Conservation (phyloP, 176 grass and related monocot species). For the Guadua angustifolia region DNA sequence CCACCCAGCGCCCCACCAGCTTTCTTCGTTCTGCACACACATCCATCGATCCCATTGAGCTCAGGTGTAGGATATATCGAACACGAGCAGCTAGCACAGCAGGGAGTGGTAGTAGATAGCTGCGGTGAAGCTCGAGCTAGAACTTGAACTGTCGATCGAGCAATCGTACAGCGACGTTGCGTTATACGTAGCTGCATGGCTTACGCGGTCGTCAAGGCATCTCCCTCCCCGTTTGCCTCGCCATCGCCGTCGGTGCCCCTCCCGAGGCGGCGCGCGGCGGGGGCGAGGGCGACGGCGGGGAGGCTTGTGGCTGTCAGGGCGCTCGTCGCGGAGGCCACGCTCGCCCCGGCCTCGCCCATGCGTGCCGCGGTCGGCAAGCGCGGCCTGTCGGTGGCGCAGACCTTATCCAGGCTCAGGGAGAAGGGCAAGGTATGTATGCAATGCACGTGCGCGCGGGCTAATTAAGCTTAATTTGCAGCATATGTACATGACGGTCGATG, state of each 20-base stretch:
- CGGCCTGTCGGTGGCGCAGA: constrained; percentile 38
- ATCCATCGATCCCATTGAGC: not conserved
- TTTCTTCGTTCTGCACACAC: too few relatives aligned
- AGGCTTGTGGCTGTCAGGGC: not conserved
- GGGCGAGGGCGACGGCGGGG: not conserved
- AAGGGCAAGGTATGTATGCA: constrained; percentile 34
- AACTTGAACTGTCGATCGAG: not conserved
- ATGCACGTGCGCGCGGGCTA: not conserved
- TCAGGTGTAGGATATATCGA: too few relatives aligned
- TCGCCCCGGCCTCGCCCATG: not conserved
- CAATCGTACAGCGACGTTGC: not conserved
- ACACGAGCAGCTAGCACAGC: too few relatives aligned
- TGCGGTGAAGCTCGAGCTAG: not conserved
- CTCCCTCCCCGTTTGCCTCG: not conserved
- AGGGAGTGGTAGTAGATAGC: not conserved
- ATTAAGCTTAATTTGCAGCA: not conserved
- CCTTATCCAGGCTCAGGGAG: constrained; percentile 30
- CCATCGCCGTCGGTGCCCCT: not conserved
- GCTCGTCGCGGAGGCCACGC: not conserved
- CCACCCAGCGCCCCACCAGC: too few relatives aligned
- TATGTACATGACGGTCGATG: not conserved
- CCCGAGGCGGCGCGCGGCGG: not conserved
- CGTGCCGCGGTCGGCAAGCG: not conserved
- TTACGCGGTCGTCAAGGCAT: constrained; percentile 11
- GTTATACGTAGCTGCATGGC: constrained; percentile 24